Conservation (phyloP, 2,329 filamentous ascomycete species). For the Plectosphaerella sp. region DNA sequence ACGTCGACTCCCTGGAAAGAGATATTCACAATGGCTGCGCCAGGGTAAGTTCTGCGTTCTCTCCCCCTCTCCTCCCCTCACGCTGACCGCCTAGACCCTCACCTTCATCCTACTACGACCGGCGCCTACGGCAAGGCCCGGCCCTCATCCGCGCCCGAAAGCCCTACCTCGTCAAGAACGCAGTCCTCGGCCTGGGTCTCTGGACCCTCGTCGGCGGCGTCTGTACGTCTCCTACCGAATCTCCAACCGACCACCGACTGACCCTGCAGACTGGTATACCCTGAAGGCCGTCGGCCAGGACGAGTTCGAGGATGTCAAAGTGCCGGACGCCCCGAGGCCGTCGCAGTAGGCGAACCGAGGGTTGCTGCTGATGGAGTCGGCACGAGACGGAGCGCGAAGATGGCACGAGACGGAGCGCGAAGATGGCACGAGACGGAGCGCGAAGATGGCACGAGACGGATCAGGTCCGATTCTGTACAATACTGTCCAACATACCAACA, state of each 20-base stretch:
- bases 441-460: not conserved
- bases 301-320: constrained; percentile 91
- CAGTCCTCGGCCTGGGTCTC: constrained; percentile 72
- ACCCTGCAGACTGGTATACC: constrained; percentile 48
- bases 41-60: not conserved
- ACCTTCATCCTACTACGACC: constrained; percentile 81
- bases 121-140: constrained; percentile 76
- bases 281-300: constrained; percentile 90
- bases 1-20: not conserved
- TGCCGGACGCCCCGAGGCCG: constrained; percentile 67
- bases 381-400: not conserved
- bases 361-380: not conserved
- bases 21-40: not conserved
- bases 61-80: not conserved
- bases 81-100: constrained; percentile 28
- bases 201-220: constrained; percentile 74
- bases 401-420: not conserved
- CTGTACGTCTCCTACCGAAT: constrained; percentile 60
- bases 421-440: not conserved
- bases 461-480: not conserved
- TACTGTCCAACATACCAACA: not conserved
- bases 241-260: not conserved
- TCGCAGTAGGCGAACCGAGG: constrained; percentile 29
- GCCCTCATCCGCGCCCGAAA: constrained; percentile 87
- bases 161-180: constrained; percentile 89